Conservation (phyloP, 495 filamentous ascomycete species). For the Aspergillus bertholletiae region DNA sequence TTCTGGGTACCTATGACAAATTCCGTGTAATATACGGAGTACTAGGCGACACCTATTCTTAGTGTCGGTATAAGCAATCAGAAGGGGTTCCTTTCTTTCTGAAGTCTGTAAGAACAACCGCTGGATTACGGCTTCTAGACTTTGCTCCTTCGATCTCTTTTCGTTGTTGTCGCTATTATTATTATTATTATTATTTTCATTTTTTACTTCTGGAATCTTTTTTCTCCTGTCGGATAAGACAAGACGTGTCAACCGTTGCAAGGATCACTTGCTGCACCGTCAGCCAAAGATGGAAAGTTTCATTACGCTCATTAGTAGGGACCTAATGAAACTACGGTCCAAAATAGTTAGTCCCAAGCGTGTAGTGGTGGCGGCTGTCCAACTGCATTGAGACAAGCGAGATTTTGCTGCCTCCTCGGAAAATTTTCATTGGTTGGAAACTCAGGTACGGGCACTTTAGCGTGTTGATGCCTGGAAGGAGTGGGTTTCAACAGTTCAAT, state of each 20-base stretch:
- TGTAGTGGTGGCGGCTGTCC: slow-evolving; percentile 16
- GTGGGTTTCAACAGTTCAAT: slow-evolving; percentile 15
- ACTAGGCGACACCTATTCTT: neutral
- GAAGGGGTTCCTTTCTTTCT: neutral
- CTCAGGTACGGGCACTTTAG: slow-evolving; percentile 24
- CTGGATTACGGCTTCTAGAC: too few species aligned
- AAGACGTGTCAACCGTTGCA: slow-evolving; percentile 7
- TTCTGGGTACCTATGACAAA: too few species aligned
- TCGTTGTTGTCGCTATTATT: too few species aligned
- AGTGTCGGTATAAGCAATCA: too few species aligned
- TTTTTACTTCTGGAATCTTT: too few species aligned
- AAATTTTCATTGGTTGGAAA: slow-evolving; percentile 22
- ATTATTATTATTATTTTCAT: too few species aligned
- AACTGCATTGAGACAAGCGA: slow-evolving; percentile 25
- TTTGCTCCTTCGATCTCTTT: too few species aligned
- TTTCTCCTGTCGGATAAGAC: too few species aligned
- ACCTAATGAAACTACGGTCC: slow-evolving; percentile 17
- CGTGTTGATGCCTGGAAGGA: slow-evolving; percentile 14
- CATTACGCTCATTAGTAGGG: slow-evolving; percentile 1
- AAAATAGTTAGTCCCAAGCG: slow-evolving; percentile 3
- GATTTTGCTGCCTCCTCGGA: slow-evolving; percentile 23
- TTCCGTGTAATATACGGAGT: neutral
- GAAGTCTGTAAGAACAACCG: too few species aligned
- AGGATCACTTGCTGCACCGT: slow-evolving; percentile 1
- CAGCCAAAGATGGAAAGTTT: neutral